phyloP scores from a whole-genome alignment of 352 stramenopile genomes.

The Phytophthora meadii region DNA sequence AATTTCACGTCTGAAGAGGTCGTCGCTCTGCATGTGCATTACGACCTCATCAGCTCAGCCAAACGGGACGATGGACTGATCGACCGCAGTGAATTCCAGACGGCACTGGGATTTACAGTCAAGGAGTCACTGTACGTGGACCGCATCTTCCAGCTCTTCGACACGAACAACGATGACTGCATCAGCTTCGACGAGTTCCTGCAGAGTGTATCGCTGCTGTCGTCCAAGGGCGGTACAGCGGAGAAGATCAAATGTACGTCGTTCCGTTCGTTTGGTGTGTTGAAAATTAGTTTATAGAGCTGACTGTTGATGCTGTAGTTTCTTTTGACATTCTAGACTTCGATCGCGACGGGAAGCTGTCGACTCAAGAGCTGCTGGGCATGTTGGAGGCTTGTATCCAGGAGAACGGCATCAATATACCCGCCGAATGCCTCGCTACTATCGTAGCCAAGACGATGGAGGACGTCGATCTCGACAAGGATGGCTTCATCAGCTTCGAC shows the following conservation, averaged over 20 bases:
- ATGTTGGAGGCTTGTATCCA: conserved; percentile 80
- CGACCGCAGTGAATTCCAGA: conserved; percentile 84
- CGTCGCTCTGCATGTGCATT: conserved; percentile 66
- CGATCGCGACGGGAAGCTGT: conserved; percentile 78
- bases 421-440: conserved; percentile 58
- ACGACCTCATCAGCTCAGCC: conserved; percentile 69
- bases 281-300: neutral
- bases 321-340: conserved; percentile 82
- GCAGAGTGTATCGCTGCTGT: conserved; percentile 74
- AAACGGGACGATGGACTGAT: conserved; percentile 76
- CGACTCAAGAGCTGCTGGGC: conserved; percentile 68
- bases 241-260: conserved; percentile 81
- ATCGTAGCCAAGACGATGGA: conserved; percentile 80
- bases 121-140: conserved; percentile 88
- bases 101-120: conserved; percentile 71
- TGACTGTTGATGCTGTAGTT: conserved; percentile 44
- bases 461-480: conserved; percentile 68
- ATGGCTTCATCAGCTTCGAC: conserved; percentile 81
- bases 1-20: conserved; percentile 73
- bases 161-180: conserved; percentile 79
- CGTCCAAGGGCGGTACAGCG: conserved; percentile 64
- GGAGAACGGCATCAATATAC: conserved; percentile 83
- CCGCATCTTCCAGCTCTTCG: conserved; percentile 83
- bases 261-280: neutral
- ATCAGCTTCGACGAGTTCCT: conserved; percentile 86